Percentiles rank a stretch among this genome's conserved stretches.
These are phyloP conservation scores for Calonectria hawksworthii DNA, from an alignment of 2,329 filamentous ascomycete genomes.

Conservation along the genomic window DNA sequence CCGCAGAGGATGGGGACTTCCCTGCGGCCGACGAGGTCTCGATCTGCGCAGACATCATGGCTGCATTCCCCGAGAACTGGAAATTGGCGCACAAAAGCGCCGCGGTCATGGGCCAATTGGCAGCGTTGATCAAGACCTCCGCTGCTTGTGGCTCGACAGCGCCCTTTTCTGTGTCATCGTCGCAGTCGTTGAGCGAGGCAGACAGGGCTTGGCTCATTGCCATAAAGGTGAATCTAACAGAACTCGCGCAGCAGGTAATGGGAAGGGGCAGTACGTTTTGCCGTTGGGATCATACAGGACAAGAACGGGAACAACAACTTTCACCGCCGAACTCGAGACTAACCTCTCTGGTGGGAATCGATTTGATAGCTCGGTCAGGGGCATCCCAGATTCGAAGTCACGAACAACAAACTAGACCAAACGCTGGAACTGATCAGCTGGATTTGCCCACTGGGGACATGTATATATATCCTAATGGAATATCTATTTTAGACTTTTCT, in stretches of 20 bases:
- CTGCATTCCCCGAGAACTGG: conserved; percentile 55
- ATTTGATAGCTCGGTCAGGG: background rate
- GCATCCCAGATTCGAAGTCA: background rate
- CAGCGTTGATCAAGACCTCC: conserved; percentile 28
- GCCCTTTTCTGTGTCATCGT: background rate
- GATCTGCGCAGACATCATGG: conserved; percentile 51
- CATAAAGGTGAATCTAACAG: background rate
- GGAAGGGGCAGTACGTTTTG: conserved; percentile 4
- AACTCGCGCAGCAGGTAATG: conserved; percentile 4
- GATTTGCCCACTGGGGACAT: background rate
- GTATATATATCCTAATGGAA: background rate
- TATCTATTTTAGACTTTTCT: conserved; percentile 12
- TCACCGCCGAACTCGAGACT: background rate
- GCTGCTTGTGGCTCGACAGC: background rate
- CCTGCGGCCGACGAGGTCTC: conserved; percentile 51
- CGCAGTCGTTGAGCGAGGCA: background rate
- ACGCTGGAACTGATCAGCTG: background rate
- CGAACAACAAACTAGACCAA: background rate
- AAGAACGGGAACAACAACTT: background rate
- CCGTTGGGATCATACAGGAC: conserved; percentile 2
- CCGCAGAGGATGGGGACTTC: conserved; percentile 28
- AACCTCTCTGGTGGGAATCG: background rate
- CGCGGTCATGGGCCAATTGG: conserved; percentile 46
- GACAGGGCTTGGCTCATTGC: conserved; percentile 7
- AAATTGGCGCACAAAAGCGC: conserved; percentile 50